Evolutionary conservation across 495 filamentous ascomycete species (phyloP).

Genomic region (Neurospora sp.): DNA sequence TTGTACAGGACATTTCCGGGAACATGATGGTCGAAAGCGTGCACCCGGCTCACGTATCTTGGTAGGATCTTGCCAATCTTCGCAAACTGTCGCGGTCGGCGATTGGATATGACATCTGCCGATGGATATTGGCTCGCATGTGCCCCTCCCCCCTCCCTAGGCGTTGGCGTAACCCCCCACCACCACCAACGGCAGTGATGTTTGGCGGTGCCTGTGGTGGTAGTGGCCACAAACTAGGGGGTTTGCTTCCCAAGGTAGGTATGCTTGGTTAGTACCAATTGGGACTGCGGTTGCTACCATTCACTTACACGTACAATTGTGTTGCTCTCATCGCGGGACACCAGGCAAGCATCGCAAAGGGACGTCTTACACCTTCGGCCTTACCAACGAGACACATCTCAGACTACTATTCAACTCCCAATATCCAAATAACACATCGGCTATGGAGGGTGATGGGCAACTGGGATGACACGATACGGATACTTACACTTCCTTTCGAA

Average conservation of each 20-base stretch:
- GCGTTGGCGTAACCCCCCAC: slow-evolving; percentile 3
- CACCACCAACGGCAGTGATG: neutral
- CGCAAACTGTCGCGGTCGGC: neutral
- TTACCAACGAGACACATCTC: neutral
- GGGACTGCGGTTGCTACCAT: neutral
- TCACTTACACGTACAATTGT: neutral
- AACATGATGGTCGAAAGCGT: neutral
- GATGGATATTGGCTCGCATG: slow-evolving; percentile 11
- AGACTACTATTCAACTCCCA: neutral
- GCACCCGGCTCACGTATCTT: neutral
- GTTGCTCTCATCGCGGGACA: neutral
- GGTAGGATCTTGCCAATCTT: neutral
- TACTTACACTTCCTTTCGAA: neutral
- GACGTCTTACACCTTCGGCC: neutral
- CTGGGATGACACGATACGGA: neutral
- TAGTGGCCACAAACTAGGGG: neutral
- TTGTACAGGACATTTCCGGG: neutral
- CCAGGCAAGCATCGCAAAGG: neutral
- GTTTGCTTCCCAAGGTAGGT: neutral
- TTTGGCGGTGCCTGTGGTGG: neutral
- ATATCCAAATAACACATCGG: neutral
- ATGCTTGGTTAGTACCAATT: neutral
- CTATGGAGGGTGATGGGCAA: neutral
- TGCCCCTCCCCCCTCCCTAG: slow-evolving; percentile 15
- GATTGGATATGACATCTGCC: slow-evolving; percentile 28